These are phyloP conservation scores for Megacollybia marginata DNA, from an alignment of 768 basidiomycete genomes.

Conservation along the genomic window DNA sequence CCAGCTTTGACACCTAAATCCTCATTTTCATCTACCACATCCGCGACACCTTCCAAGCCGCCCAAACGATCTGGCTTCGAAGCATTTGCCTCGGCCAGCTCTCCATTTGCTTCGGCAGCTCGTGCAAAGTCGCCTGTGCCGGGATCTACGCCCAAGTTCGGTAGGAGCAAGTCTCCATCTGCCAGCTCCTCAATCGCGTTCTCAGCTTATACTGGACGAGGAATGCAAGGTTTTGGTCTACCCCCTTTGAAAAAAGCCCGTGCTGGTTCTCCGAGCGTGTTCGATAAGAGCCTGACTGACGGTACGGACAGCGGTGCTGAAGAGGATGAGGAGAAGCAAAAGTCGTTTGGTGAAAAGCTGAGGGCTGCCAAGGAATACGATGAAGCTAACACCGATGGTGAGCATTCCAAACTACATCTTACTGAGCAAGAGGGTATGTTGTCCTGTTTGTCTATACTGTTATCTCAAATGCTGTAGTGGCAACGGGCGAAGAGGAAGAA, in stretches of 20 bases:
- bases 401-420: slow-evolving; percentile 40
- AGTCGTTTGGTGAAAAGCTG: slow-evolving; percentile 58
- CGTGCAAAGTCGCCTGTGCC: slow-evolving; percentile 50
- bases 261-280: slow-evolving; percentile 40
- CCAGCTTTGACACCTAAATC: slow-evolving; percentile 12
- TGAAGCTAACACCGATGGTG: slow-evolving; percentile 37
- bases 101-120: slow-evolving; percentile 42
- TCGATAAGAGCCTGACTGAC: slow-evolving; percentile 30
- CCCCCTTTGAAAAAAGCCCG: slow-evolving; percentile 50
- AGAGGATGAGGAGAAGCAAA: slow-evolving; percentile 35
- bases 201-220: slow-evolving; percentile 47
- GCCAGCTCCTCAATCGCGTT: slow-evolving; percentile 44
- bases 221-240: slow-evolving; percentile 42
- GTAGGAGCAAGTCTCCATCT: slow-evolving; percentile 47
- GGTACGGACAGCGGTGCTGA: slow-evolving; percentile 34
- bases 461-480: slow-evolving; percentile 29
- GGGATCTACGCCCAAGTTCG: slow-evolving; percentile 30
- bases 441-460: background rate
- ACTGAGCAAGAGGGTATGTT: slow-evolving; percentile 63
- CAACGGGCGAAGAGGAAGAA: slow-evolving; percentile 80
- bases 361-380: slow-evolving; percentile 55
- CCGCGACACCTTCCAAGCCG: slow-evolving; percentile 20
- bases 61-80: slow-evolving; percentile 50
- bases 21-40: slow-evolving; percentile 16
- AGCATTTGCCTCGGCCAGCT: slow-evolving; percentile 43